Conservation (phyloP, 2,329 filamentous ascomycete genomes). For the Thielaviopsis euricoi region DNA sequence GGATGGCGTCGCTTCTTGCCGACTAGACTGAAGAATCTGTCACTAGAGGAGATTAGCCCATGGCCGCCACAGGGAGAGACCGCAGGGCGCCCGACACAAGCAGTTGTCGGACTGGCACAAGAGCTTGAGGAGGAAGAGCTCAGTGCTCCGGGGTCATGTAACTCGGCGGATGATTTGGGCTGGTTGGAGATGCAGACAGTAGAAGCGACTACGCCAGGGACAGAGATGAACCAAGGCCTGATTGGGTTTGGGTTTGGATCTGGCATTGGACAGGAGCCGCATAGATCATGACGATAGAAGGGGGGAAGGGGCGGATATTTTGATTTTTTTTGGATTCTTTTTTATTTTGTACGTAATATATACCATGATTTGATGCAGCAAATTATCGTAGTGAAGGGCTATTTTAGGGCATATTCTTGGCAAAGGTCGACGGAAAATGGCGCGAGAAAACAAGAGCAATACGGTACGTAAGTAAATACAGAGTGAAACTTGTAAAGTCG, state of each 20-base stretch:
- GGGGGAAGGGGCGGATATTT: no score
- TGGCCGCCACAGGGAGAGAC: conserved; percentile 2
- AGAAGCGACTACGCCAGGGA: neutral
- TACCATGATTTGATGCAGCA: neutral
- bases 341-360: neutral
- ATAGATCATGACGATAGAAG: neutral
- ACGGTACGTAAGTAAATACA: no score
- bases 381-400: no score
- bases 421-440: no score
- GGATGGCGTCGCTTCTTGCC: conserved; percentile 1
- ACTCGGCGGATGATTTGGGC: conserved; percentile 1
- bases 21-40: neutral
- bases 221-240: neutral
- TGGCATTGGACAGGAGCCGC: neutral
- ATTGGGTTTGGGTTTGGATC: neutral
- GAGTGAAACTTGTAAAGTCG: no score
- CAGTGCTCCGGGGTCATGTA: conserved; percentile 5
- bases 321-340: neutral
- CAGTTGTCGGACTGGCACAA: neutral
- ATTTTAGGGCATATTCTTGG: no score
- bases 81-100: neutral
- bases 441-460: no score
- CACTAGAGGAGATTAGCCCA: conserved; percentile 7
- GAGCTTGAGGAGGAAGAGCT: conserved; percentile 7
- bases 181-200: conserved; percentile 9